phyloP scores from a whole-genome alignment of 2,329 filamentous ascomycete species.

The Teratosphaeria zuluensis region DNA sequence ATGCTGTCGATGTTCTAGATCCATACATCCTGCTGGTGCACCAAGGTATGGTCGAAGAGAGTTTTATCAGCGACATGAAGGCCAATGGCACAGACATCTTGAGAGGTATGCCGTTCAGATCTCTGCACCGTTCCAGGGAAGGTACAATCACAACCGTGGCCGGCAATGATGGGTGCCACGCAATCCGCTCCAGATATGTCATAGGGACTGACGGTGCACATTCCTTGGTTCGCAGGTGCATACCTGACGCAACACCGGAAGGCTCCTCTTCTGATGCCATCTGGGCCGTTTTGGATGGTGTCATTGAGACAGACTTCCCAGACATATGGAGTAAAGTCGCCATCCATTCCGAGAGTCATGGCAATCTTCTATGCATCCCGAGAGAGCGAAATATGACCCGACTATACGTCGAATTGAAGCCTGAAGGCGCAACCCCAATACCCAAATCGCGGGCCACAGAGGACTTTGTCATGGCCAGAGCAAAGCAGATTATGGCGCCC shows the following conservation, averaged over 20 bases:
- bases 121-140: constrained; percentile 15
- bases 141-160: neutral
- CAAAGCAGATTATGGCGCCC: constrained; percentile 53
- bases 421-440: neutral
- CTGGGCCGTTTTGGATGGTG: constrained; percentile 24
- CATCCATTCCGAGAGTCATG: constrained; percentile 54
- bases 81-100: neutral
- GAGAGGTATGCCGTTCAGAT: constrained; percentile 19
- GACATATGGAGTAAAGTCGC: constrained; percentile 29
- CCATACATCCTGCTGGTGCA: constrained; percentile 48
- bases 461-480: constrained; percentile 46
- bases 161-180: neutral
- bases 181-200: constrained; percentile 45
- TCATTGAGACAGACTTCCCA: neutral
- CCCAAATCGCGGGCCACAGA: constrained; percentile 29
- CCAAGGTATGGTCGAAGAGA: constrained; percentile 65
- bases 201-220: constrained; percentile 67
- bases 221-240: constrained; percentile 55
- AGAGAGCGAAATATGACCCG: constrained; percentile 39
- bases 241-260: constrained; percentile 35
- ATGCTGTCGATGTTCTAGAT: constrained; percentile 42
- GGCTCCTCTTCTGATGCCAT: constrained; percentile 46
- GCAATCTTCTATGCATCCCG: constrained; percentile 70
- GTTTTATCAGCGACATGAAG: constrained; percentile 55
- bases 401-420: constrained; percentile 19